Base-by-base conservation (phyloP, 2,329 filamentous ascomycete species). In the Fusarium coicis region DNA sequence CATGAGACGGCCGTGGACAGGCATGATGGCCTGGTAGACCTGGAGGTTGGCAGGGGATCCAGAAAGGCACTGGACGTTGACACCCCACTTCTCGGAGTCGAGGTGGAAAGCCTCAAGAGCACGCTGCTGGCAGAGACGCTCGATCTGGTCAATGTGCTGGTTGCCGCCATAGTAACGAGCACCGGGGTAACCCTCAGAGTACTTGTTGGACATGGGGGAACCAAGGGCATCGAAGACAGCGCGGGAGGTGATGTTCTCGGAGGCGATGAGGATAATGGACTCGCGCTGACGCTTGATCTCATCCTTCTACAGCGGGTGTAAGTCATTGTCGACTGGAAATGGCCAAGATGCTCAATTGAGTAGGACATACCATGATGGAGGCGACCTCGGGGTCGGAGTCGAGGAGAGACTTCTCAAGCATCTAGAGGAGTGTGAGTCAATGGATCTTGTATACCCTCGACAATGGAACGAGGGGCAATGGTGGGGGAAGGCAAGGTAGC, bases 161-260 rank as follows among this genome's bases (percentile, higher is more conserved):
- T 99, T 99, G 81, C 96, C 96, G 82, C 96, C 96, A 81, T 99
- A 99, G 90, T 99, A 99, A 85, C 96, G 93, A 79, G 96, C 96
- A 83, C 96, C 96, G 77, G 96, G 96, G 85, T 97, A 97, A 76
- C 96, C 96, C 89, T 99, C 96, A 23, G 95, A 98, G 90, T 99
- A 99, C 88, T 99, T 99, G 91, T 99, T 97, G 85, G 93, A 94
- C 93, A 96, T 97, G 83, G 93, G 93, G 66, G 92, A 95, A 80
- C 96, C 96, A 76, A 99, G 91, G 69, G 96, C 96, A 87, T 99
- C 95, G 87, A 97, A 97, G 80, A 99, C 96, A 80, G 96, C 95
- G 79, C 95, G 95, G 73, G 96, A 99, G 66, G 96, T 99, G 86
- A 99, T 95, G 89, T 99, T 99, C 88, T 99, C 96, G 64, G 96